Percentiles rank a stretch among this genome's conserved stretches.
Conservation (phyloP, 2,329 filamentous ascomycete genomes). For the Aspergillus fructus region DNA sequence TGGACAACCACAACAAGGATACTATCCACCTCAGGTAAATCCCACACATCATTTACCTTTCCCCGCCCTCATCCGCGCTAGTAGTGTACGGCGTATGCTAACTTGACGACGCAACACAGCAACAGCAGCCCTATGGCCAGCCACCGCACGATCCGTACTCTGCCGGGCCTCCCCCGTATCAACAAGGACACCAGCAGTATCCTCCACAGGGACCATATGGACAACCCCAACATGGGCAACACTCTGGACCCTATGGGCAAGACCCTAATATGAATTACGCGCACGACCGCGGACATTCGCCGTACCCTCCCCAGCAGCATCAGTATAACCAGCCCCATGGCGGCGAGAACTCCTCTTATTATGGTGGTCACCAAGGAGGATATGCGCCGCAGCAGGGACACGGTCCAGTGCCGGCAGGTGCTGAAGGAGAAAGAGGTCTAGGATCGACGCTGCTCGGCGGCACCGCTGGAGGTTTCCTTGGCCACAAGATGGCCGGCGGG, state of each 20-base stretch:
- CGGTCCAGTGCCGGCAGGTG: slow-evolving; percentile 17
- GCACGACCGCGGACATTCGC: slow-evolving; percentile 27
- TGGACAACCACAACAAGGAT: slow-evolving; percentile 9
- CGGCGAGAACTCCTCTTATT: slow-evolving; percentile 32
- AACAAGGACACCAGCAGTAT: slow-evolving; percentile 20
- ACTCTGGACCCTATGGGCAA: slow-evolving; percentile 24
- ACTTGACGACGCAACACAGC: neutral
- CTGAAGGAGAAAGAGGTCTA: slow-evolving; percentile 35
- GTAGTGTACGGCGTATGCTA: neutral
- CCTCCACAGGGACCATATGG: slow-evolving; percentile 11
- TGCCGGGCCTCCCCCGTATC: slow-evolving; percentile 20
- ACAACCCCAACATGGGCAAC: slow-evolving; percentile 16
- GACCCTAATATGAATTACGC: slow-evolving; percentile 21
- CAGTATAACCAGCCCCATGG: slow-evolving; percentile 22
- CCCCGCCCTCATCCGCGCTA: neutral
- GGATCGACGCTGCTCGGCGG: slow-evolving; percentile 39
- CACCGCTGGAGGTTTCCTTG: slow-evolving; percentile 36
- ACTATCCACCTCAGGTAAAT: slow-evolving; percentile 8
- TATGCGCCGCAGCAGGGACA: slow-evolving; percentile 21
- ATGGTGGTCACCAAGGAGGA: slow-evolving; percentile 23
- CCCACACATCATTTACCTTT: neutral
- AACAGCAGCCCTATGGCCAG: slow-evolving; percentile 18
- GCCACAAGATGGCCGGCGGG: slow-evolving; percentile 37
- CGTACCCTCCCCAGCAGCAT: slow-evolving; percentile 28
- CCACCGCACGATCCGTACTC: slow-evolving; percentile 20